phyloP scores from a whole-genome alignment of 2,329 filamentous ascomycete genomes.

The Thielaviopsis ethacetica region DNA sequence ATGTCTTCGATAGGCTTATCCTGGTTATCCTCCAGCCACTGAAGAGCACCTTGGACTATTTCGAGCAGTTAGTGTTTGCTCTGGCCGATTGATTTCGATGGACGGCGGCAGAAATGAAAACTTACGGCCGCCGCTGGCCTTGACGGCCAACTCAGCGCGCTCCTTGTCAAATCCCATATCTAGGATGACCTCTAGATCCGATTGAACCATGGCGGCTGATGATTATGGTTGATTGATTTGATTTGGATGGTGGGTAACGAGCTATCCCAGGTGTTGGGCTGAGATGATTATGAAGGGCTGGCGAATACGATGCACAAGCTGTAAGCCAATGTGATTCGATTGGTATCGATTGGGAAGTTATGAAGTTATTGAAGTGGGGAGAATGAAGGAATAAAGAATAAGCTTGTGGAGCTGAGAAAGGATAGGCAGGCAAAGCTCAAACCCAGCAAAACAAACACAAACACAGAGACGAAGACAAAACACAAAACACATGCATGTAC shows the following conservation, averaged over 20 bases:
- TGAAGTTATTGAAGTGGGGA: not conserved
- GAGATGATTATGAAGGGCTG: too few species aligned
- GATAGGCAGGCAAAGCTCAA: not conserved
- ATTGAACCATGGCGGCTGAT: constrained; percentile 31
- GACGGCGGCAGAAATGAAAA: constrained; percentile 12
- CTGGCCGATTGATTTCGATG: not conserved
- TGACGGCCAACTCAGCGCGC: constrained; percentile 67
- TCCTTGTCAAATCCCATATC: constrained; percentile 73
- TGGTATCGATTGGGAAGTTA: too few species aligned
- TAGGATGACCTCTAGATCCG: constrained; percentile 43
- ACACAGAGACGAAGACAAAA: too few species aligned
- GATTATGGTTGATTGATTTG: not conserved
- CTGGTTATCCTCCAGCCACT: constrained; percentile 88
- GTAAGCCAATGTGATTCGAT: not conserved
- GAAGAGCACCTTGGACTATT: constrained; percentile 69
- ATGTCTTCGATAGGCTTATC: constrained; percentile 78
- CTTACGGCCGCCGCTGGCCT: constrained; percentile 66
- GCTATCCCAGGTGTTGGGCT: too few species aligned
- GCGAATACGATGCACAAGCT: not conserved
- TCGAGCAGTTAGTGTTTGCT: not conserved
- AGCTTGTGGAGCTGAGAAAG: not conserved
- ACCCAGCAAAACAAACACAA: too few species aligned
- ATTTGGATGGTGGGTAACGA: not conserved
- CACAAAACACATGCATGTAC: too few species aligned
- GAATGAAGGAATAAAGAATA: not conserved